Base-by-base conservation (phyloP, 2,329 filamentous ascomycete genomes). In the Verticillium dahliae region DNA sequence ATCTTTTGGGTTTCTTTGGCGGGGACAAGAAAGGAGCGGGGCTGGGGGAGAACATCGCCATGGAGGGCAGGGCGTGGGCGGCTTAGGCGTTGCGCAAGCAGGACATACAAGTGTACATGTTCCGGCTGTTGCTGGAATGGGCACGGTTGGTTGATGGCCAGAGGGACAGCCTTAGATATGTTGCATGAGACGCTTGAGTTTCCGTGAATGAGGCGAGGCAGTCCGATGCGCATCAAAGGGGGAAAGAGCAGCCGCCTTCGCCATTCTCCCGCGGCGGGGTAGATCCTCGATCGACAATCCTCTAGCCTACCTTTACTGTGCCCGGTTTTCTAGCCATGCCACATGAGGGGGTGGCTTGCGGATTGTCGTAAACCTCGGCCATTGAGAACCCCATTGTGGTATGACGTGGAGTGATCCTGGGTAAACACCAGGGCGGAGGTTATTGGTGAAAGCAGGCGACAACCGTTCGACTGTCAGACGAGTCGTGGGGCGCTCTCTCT, bases 61-160 rank as follows among this genome's bases (percentile, higher is more conserved):
- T 85, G 61, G 76, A 87, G 65, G 89, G 90, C 1, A 78, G 80
- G 59, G 80, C 81, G 62, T 90, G 87, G 87, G 82, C 84, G 0
- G 73, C 73, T 1, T 78, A 76, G 68, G 85, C 83, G 13, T 65
- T 90, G 22, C 77, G 87, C 65, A 84, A 81, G 67, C 86, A 89
- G 72, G 90, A 92, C 68, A 90, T 90, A 84, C 86, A 90, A 72
- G 80, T 91, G 9, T 92, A 91, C 69, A 80, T 91, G 73, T 92
- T 91, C 68, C 75, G 90, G 45, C 69, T 92, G 65, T 70, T 92
- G 68, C 72, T 92, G 37, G 90, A 92, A 74, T 92, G 88, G 85
- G 87, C 81, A 1, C 74, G 88, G 62, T 67, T 90, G 15, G 81
- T 85, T 15, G 81, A 87, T 72, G 87, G 90, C 68, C 66, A 74